These are phyloP conservation scores for Linnemannia schmuckeri DNA, from an alignment of 192 early-diverging fungal species.

Conservation along the genomic window DNA sequence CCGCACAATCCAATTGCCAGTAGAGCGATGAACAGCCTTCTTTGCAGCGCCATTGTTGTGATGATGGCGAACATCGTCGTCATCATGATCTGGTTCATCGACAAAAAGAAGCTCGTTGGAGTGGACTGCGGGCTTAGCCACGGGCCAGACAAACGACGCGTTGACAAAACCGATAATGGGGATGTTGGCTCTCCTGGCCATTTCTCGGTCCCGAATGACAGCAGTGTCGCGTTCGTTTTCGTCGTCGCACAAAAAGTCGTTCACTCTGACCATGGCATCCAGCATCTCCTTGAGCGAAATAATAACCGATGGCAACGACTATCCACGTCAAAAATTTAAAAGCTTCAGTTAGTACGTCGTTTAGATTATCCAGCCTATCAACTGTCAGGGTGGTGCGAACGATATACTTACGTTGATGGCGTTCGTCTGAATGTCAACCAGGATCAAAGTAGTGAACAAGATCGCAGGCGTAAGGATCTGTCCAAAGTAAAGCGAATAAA, in stretches of 20 bases:
- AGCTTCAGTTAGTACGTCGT: too few relatives aligned
- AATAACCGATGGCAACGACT: constrained; percentile 35
- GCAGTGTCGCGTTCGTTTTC: constrained; percentile 53
- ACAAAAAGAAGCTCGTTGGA: constrained; percentile 25
- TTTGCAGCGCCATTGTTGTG: constrained; percentile 1
- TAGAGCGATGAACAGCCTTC: neutral
- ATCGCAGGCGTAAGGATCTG: constrained; percentile 37
- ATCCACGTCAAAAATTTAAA: neutral
- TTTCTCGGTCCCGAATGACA: constrained; percentile 43
- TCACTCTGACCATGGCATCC: constrained; percentile 37
- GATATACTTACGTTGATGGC: constrained; percentile 37
- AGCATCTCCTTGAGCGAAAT: constrained; percentile 41
- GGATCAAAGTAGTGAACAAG: constrained; percentile 39
- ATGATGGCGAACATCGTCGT: neutral
- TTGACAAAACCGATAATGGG: constrained; percentile 53
- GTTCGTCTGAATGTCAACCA: constrained; percentile 46
- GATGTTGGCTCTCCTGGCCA: constrained; percentile 49
- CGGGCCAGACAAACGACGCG: constrained; percentile 48
- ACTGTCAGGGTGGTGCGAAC: too few relatives aligned
- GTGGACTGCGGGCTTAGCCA: constrained; percentile 16
- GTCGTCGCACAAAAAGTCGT: constrained; percentile 47
- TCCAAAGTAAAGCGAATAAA: constrained; percentile 31
- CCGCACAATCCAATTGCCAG: constrained; percentile 44
- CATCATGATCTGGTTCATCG: constrained; percentile 38
- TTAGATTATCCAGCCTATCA: too few relatives aligned